phyloP scores from a whole-genome alignment of 441 rosid species.

The Adansonia grandidieri region DNA sequence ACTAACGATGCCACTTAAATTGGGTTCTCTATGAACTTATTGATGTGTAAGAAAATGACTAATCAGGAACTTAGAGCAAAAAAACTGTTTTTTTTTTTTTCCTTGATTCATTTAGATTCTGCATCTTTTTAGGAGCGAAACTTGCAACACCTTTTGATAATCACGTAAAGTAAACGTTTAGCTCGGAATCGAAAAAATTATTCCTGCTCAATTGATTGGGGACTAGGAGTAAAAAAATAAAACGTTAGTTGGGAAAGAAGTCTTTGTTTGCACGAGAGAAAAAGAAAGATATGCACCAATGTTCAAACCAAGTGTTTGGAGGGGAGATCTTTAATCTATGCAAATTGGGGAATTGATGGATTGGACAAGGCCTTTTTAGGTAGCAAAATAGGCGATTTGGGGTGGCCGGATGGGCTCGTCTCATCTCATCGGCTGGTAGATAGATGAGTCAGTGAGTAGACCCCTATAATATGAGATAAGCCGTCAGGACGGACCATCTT shows the following conservation, averaged over 20 bases:
- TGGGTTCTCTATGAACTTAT: background rate
- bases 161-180: too few relatives aligned
- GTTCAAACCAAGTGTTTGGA: background rate
- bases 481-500: slow-evolving; percentile 6
- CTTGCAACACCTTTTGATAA: background rate
- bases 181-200: background rate
- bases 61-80: background rate
- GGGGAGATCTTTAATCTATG: background rate
- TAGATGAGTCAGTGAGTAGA: background rate
- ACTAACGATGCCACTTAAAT: background rate
- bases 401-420: background rate
- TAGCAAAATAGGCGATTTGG: background rate
- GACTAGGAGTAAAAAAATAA: background rate
- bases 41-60: background rate
- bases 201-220: background rate
- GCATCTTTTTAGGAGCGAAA: too few relatives aligned
- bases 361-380: background rate
- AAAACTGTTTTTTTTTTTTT: background rate
- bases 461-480: background rate
- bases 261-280: background rate
- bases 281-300: background rate
- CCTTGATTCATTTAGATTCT: background rate
- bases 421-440: background rate
- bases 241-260: too few relatives aligned
- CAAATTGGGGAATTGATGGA: background rate